Evolutionary conservation across 2,329 filamentous ascomycete genomes (phyloP).

Genomic region (Venturia nashicola): DNA sequence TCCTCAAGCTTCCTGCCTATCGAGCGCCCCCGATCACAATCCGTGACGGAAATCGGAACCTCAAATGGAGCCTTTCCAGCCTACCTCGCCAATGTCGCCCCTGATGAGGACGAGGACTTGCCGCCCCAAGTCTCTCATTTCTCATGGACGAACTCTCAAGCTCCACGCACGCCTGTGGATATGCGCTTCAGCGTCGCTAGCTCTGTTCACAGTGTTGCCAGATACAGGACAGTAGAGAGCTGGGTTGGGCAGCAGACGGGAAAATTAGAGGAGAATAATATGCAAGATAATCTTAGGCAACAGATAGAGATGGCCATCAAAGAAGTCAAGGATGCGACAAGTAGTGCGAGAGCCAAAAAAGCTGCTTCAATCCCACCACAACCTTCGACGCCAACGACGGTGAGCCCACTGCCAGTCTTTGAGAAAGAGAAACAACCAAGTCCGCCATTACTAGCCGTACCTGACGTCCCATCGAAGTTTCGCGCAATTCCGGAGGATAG

Average conservation of each 20-base stretch:
- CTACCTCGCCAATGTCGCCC: constrained; percentile 19
- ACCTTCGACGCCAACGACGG: not conserved
- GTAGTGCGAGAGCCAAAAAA: not conserved
- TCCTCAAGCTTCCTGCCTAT: constrained; percentile 62
- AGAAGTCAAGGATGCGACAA: not conserved
- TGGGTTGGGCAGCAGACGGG: constrained; percentile 29
- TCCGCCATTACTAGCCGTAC: constrained; percentile 9
- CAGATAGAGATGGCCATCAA: constrained; percentile 24
- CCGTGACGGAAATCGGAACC: constrained; percentile 68
- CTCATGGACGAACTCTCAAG: constrained; percentile 29
- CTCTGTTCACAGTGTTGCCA: constrained; percentile 22
- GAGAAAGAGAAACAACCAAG: not conserved
- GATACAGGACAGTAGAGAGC: constrained; percentile 28
- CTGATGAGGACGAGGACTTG: not conserved
- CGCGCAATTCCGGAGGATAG: not conserved
- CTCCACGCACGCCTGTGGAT: constrained; percentile 26
- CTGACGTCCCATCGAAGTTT: constrained; percentile 10
- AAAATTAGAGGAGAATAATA: constrained; percentile 23
- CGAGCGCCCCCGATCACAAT: constrained; percentile 67
- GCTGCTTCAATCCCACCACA: not conserved
- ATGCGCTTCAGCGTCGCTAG: constrained; percentile 24
- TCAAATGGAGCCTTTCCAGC: constrained; percentile 58
- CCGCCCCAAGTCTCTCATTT: constrained; percentile 16
- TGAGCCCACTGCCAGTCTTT: not conserved
- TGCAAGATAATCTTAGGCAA: constrained; percentile 20